Percentiles rank a stretch among this genome's conserved stretches.
Evolutionary conservation across 2,329 filamentous ascomycete species (phyloP).

Genomic region (Plectosphaerella cucumerina): DNA sequence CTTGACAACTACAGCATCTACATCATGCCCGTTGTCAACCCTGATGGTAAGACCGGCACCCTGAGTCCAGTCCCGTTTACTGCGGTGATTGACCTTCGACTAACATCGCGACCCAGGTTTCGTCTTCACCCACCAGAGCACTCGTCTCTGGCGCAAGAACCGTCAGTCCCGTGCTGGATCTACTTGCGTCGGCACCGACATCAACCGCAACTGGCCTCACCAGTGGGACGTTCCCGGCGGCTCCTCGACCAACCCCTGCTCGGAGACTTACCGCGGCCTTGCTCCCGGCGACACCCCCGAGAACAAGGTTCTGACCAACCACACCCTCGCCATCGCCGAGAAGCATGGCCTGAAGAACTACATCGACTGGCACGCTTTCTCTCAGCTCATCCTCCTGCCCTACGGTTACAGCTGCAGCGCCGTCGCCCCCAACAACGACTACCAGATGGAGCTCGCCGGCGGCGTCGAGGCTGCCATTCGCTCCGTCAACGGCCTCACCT

Average conservation of each 20-base stretch:
- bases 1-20: constrained; percentile 57
- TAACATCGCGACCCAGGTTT: constrained; percentile 39
- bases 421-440: constrained; percentile 31
- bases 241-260: constrained; percentile 47
- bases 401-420: constrained; percentile 41
- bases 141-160: constrained; percentile 62
- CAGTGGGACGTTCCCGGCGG: constrained; percentile 46
- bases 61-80: background rate
- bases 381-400: constrained; percentile 36
- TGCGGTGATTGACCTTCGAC: background rate
- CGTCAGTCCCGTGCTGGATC: constrained; percentile 35
- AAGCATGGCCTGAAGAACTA: constrained; percentile 36
- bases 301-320: constrained; percentile 37
- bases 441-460: constrained; percentile 32
- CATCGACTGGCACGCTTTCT: constrained; percentile 44
- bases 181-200: constrained; percentile 47
- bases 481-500: constrained; percentile 30
- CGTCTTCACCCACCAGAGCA: constrained; percentile 49
- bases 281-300: constrained; percentile 45
- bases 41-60: constrained; percentile 33
- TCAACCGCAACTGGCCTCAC: constrained; percentile 59
- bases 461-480: constrained; percentile 24
- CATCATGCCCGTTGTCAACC: constrained; percentile 51
- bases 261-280: constrained; percentile 41
- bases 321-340: background rate